Base-by-base conservation (phyloP, 2,329 filamentous ascomycete genomes). In the Aspergillus sp. region DNA sequence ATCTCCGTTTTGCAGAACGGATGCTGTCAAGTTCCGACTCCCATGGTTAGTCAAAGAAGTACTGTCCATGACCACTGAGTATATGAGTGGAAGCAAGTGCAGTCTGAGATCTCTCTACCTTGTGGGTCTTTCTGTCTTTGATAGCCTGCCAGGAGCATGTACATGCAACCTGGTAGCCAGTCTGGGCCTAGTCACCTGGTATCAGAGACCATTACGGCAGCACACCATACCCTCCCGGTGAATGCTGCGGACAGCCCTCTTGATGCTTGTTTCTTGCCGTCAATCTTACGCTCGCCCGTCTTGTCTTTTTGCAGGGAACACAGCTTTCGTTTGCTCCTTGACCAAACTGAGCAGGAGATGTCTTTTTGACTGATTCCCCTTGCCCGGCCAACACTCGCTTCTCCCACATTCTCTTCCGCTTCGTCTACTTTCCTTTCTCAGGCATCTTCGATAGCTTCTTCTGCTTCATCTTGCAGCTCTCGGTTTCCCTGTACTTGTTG, bases 231-330 rank as follows among this genome's bases (percentile, higher is more conserved):
- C 32, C 32, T 36, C 17, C 49, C 32, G 58, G 63, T 61, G 62
- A 64, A 59, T 56, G 39, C 32, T 25, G 43, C 45, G 19, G 61
- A 57, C 36, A 49, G 61, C 50, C 15, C 23, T 39, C 32, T 52
- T 28, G 32, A 51, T 58, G 30, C 51, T 55, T 41, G 38, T 48
- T 25, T 61, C 47, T 49, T 63, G 28, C 32, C 61, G 23, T 54
- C 36, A 8, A 62, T 53, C 28, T 36, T 28, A 19, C 55, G 60
- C 9, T 60, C 48, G 39, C 38, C 52, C 19, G 28, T 28, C 23
- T 43, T 13, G 32, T 36, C 32, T 5, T 13, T 43, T 52, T 63
- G 28, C 58, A 63, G 12, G 17, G n/a, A 47, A 59, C 36, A 55
- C 62, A 63, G 59, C 50, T 25, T 38, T 50, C 12, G 32, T 62